phyloP scores from a whole-genome alignment of 2,329 filamentous ascomycete species.

The Fusarium xyrophilum region DNA sequence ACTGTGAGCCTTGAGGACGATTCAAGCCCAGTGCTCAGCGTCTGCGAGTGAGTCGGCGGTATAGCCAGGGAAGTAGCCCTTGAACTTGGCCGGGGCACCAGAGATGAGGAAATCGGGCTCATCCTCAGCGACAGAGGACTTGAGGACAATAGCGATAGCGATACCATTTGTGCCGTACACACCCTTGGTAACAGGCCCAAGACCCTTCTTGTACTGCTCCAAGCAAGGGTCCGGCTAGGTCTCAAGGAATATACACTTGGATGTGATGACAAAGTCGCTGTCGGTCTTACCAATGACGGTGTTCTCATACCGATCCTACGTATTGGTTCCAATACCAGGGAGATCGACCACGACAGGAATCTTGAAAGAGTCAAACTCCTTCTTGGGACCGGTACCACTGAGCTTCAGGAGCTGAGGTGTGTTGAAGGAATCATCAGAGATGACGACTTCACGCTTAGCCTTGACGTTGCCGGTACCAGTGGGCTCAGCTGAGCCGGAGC shows the following conservation, averaged over 20 bases:
- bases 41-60: conserved; percentile 52
- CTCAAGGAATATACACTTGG: conserved; percentile 33
- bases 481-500: conserved; percentile 17
- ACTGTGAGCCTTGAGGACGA: conserved; percentile 59
- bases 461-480: conserved; percentile 9
- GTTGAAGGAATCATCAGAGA: conserved; percentile 58
- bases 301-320: conserved; percentile 61
- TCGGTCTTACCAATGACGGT: conserved; percentile 33
- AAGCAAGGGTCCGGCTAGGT: conserved; percentile 31
- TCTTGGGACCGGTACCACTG: conserved; percentile 47
- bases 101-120: conserved; percentile 62
- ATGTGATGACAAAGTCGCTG: conserved; percentile 30
- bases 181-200: conserved; percentile 35
- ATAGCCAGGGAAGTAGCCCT: conserved; percentile 64
- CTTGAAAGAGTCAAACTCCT: conserved; percentile 44
- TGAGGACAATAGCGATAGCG: conserved; percentile 54
- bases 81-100: conserved; percentile 62
- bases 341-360: conserved; percentile 45
- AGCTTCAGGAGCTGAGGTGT: conserved; percentile 59
- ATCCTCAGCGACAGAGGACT: conserved; percentile 48
- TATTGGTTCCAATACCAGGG: conserved; percentile 65
- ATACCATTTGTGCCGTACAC: conserved; percentile 57
- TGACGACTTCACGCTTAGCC: conserved; percentile 50
- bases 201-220: conserved; percentile 21
- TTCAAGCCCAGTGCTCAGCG: conserved; percentile 51